Evolutionary conservation across 306 rosid genomes (phyloP), one percentile per base, ranked within the genome.

Genomic region (Gynostemma pentaphyllum): DNA sequence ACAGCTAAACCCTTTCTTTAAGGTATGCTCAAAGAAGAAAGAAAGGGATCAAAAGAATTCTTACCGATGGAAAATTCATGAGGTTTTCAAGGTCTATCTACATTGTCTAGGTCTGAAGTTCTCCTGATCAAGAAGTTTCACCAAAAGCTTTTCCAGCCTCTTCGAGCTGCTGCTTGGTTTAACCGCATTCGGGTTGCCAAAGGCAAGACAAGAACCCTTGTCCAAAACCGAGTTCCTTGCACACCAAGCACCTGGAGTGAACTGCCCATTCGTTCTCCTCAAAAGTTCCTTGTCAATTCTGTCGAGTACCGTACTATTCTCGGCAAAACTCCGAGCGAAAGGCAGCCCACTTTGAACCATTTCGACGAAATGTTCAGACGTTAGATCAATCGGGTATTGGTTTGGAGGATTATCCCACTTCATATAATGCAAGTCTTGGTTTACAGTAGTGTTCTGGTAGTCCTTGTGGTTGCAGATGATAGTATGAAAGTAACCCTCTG

Each of bases 401-500:
- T 81, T 83, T 0, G 95, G 95, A 27, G 88, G 92, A 45, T 59
- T 79, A 66, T 88, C 89, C 98, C 95, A 85, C 74, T 57, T 83
- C 53, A 72, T 45, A 41, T 80, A 88, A 46, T 77, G 99, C 62
- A 92, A 68, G 79, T 86, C 92, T 51, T 88, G 83, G 57, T 88
- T 92, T 37, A 86, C 80, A 2, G 90, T 88, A 0, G 95, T 92
- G 85, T 88, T 86, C 71, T 92, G 99, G 70, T 81, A 84, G 65
- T 92, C 94, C 77, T 88, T 92, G 77, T 86, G 90, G 76, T 88
- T 92, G 78, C 99, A 92, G 19, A 79, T 75, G 60, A 86, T 89
- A 0, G 95, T 84, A 36, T 92, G 99, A 65, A 92, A 92, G 83
- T 92, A 92, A 37, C 96, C 94, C 69, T 92, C 99, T 5, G 82